Conservation (phyloP, 2,329 filamentous ascomycete genomes). For the Exserohilum rostratum region DNA sequence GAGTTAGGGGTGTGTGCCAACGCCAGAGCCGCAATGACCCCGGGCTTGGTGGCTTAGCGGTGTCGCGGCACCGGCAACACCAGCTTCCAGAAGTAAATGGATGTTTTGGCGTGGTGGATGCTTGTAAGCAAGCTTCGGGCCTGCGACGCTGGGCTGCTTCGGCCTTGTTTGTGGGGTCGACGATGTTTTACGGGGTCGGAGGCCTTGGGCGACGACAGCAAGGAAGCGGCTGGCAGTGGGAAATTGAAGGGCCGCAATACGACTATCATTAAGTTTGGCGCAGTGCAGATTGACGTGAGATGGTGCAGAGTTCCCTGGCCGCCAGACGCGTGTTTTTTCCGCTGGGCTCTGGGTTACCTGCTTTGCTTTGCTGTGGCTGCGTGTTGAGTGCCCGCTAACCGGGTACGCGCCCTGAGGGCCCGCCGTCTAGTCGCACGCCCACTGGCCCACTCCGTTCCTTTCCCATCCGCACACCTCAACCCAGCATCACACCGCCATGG, state of each 20-base stretch:
- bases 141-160: constrained; percentile 8
- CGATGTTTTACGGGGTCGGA: constrained; percentile 8
- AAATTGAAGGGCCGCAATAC: neutral
- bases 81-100: constrained; percentile 1
- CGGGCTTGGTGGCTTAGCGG: constrained; percentile 6
- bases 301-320: too few species aligned
- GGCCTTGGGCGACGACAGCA: neutral
- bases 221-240: neutral
- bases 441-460: constrained; percentile 18
- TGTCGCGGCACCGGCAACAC: constrained; percentile 3
- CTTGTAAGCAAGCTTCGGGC: constrained; percentile 7
- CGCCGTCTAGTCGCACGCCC: constrained; percentile 13
- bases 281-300: neutral
- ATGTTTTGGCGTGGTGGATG: constrained; percentile 10
- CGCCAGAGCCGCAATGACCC: constrained; percentile 12
- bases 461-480: constrained; percentile 21
- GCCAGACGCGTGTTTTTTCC: constrained; percentile 1
- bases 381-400: constrained; percentile 18
- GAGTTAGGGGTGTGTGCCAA: constrained; percentile 1
- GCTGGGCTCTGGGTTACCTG: constrained; percentile 2
- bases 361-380: neutral
- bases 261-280: neutral
- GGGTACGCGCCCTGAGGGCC: constrained; percentile 13
- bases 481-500: constrained; percentile 25
- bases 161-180: constrained; percentile 10